These are phyloP conservation scores for Penicillium italicum DNA, from an alignment of 2,329 filamentous ascomycete genomes.

Conservation along the genomic window DNA sequence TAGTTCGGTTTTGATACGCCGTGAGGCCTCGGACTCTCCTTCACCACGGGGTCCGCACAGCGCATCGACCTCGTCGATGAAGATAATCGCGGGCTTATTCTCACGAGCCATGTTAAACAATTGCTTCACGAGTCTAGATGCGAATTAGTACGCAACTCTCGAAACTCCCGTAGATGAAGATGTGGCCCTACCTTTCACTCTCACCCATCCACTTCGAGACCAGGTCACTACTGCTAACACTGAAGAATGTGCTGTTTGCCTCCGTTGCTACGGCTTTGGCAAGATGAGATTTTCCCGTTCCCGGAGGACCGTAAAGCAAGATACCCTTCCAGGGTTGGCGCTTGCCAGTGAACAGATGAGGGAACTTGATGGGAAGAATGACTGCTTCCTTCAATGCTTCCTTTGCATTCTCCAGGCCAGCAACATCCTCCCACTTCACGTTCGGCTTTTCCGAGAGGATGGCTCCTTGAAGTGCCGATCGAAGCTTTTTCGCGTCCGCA, in stretches of 20 bases:
- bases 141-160: slow-evolving; percentile 10
- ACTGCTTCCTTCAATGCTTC: slow-evolving; percentile 98
- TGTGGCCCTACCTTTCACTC: slow-evolving; percentile 71
- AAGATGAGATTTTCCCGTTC: slow-evolving; percentile 95
- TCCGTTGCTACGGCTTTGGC: slow-evolving; percentile 97
- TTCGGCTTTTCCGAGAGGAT: slow-evolving; percentile 96
- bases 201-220: slow-evolving; percentile 99
- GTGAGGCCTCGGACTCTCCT: slow-evolving; percentile 94
- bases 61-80: slow-evolving; percentile 97
- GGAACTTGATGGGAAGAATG: slow-evolving; percentile 96
- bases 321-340: slow-evolving; percentile 98
- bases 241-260: slow-evolving; percentile 98
- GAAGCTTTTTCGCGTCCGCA: slow-evolving; percentile 91
- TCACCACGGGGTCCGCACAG: slow-evolving; percentile 89
- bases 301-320: slow-evolving; percentile 88
- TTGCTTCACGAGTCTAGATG: slow-evolving; percentile 78
- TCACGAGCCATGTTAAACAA: slow-evolving; percentile 97
- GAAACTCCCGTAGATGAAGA: not conserved
- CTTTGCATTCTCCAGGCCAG: slow-evolving; percentile 88
- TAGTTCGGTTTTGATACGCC: slow-evolving; percentile 97
- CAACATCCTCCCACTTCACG: slow-evolving; percentile 96
- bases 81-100: slow-evolving; percentile 97
- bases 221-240: slow-evolving; percentile 92
- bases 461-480: slow-evolving; percentile 83
- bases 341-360: slow-evolving; percentile 92